Evolutionary conservation across 768 basidiomycete species (phyloP).

Genomic region (Rhizopogon sp.): DNA sequence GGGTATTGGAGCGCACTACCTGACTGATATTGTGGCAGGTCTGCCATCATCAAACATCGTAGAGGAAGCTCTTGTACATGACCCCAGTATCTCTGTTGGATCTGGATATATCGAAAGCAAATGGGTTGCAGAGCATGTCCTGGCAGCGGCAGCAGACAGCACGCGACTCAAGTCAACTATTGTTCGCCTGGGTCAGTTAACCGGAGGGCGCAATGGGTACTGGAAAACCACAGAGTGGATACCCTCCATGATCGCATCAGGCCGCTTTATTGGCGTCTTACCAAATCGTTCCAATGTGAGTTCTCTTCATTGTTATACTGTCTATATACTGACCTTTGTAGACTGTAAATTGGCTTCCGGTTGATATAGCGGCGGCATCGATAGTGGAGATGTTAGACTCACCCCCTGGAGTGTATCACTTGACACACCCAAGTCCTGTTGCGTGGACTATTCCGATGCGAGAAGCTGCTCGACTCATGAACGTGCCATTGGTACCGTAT

Average conservation of each 20-base stretch:
- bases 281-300: constrained; percentile 28
- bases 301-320: background rate
- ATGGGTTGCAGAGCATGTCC: constrained; percentile 37
- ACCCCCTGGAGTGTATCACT: background rate
- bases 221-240: constrained; percentile 45
- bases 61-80: constrained; percentile 15
- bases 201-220: constrained; percentile 32
- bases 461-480: constrained; percentile 13
- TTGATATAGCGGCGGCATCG: constrained; percentile 5
- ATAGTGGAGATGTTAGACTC: constrained; percentile 1
- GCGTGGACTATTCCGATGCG: constrained; percentile 15
- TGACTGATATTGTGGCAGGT: background rate
- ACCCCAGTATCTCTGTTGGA: constrained; percentile 21
- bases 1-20: background rate
- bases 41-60: background rate
- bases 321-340: background rate
- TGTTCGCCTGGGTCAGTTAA: constrained; percentile 41
- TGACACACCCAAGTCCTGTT: constrained; percentile 15
- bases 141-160: constrained; percentile 22
- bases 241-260: constrained; percentile 32
- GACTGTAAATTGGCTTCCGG: constrained; percentile 23
- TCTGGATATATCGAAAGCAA: constrained; percentile 37
- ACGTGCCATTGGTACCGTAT: constrained; percentile 26
- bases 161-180: constrained; percentile 27
- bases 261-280: constrained; percentile 23